Percentiles rank a stretch among this genome's conserved stretches.
These are phyloP conservation scores for Cryphonectria naterciae DNA, from an alignment of 2,329 filamentous ascomycete species.

Conservation along the genomic window DNA sequence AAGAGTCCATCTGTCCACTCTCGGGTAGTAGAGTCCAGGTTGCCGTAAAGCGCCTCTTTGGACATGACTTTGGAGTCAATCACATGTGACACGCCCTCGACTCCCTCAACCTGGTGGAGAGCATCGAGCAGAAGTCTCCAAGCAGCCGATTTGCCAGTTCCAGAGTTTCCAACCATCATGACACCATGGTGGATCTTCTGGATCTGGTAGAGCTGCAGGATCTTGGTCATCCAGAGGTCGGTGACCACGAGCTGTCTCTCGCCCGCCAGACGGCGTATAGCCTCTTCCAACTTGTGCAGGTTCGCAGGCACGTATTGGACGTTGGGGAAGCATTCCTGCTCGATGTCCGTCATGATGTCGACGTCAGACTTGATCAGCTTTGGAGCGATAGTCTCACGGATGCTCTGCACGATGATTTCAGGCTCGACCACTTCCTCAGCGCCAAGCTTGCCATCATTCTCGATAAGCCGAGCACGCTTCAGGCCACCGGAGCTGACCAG, in stretches of 20 bases:
- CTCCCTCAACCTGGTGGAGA: slow-evolving; percentile 83
- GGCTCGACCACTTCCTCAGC: slow-evolving; percentile 81
- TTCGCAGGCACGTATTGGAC: slow-evolving; percentile 92
- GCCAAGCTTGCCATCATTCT: slow-evolving; percentile 58
- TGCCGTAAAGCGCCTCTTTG: slow-evolving; percentile 96
- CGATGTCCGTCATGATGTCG: slow-evolving; percentile 82
- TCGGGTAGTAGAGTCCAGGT: slow-evolving; percentile 90
- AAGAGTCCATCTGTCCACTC: slow-evolving; percentile 99
- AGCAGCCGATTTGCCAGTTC: slow-evolving; percentile 93
- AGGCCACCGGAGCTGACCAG: slow-evolving; percentile 95
- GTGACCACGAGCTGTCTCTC: slow-evolving; percentile 89
- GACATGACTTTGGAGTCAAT: slow-evolving; percentile 99
- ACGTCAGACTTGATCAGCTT: slow-evolving; percentile 95
- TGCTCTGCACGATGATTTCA: slow-evolving; percentile 97
- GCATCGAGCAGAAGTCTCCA: slow-evolving; percentile 94
- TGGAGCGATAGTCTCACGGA: slow-evolving; percentile 96
- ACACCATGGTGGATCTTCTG: slow-evolving; percentile 98
- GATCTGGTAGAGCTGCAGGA: slow-evolving; percentile 96
- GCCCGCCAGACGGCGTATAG: slow-evolving; percentile 80
- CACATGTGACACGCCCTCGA: slow-evolving; percentile 94
- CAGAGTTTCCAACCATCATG: slow-evolving; percentile 99
- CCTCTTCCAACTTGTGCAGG: slow-evolving; percentile 75
- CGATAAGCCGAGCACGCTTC: slow-evolving; percentile 79
- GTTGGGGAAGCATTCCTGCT: slow-evolving; percentile 85
- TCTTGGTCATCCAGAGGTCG: slow-evolving; percentile 96